A percentile compares a stretch with the other conserved stretches of the same genome.
These are phyloP conservation scores for Trametes gibbosa DNA, from an alignment of 768 basidiomycete species.

Conservation along the genomic window DNA sequence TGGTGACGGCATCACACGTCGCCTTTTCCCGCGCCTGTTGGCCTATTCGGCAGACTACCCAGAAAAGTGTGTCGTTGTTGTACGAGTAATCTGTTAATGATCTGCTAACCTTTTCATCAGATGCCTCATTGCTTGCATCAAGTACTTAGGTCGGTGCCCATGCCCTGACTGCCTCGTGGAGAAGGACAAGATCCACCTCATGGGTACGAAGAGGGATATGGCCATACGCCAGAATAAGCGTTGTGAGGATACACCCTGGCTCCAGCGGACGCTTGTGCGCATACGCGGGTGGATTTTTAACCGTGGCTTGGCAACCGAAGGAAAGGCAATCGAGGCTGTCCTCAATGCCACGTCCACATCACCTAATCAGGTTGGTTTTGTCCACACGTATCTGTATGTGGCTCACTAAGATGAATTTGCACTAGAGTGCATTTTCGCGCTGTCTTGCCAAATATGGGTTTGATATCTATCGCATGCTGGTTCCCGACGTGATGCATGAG, in stretches of 20 bases:
- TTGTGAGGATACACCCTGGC: constrained; percentile 5
- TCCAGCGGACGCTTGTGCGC: neutral
- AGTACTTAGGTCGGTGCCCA: constrained; percentile 37
- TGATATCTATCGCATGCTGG: constrained; percentile 28
- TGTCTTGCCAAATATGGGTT: constrained; percentile 23
- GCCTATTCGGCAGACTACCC: constrained; percentile 34
- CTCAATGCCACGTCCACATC: neutral
- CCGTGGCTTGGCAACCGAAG: constrained; percentile 20
- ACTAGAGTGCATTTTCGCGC: constrained; percentile 35
- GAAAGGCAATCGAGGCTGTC: neutral
- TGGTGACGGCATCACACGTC: constrained; percentile 26
- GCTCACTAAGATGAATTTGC: neutral
- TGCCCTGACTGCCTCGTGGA: constrained; percentile 39
- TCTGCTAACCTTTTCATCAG: constrained; percentile 17
- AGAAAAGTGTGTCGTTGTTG: constrained; percentile 31
- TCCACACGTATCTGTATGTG: neutral
- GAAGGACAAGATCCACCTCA: constrained; percentile 27
- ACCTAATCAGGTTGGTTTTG: constrained; percentile 9
- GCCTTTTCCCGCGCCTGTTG: constrained; percentile 27
- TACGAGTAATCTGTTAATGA: neutral
- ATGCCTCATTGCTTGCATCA: constrained; percentile 36
- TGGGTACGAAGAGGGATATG: constrained; percentile 26
- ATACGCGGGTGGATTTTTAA: constrained; percentile 21
- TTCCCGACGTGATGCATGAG: constrained; percentile 35
- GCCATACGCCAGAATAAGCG: neutral